Evolutionary conservation across 2,329 filamentous ascomycete species (phyloP), one percentile per base, ranked within the genome.

Genomic region (Neodidymelliopsis sp.): DNA sequence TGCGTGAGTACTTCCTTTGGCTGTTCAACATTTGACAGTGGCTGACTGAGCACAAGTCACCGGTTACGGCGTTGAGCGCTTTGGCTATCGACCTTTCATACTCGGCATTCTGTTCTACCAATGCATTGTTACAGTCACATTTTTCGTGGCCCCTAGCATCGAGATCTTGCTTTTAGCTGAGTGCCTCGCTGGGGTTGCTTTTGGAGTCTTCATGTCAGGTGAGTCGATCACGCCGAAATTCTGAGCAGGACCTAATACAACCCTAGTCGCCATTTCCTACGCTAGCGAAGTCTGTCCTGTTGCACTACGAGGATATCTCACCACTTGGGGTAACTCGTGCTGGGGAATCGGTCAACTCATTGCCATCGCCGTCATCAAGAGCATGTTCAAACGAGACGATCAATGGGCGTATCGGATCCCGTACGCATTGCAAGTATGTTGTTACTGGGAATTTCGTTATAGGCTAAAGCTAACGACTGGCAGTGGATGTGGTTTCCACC

Each of bases 401-500:
- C 77, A 88, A 65, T 87, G 83, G 83, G 79, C 83, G 0, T 87
- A 85, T 65, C 78, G 84, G 23, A 85, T 87, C 31, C 67, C 66
- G 3, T 89, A 87, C 59, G 85, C 81, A 0, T 72, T n/a, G n/a
- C n/a, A n/a, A n/a, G n/a, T n/a, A n/a, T n/a, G n/a, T n/a, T n/a
- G n/a, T n/a, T n/a, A n/a, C n/a, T n/a, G n/a, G n/a, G n/a, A n/a
- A n/a, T n/a, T n/a, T n/a, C n/a, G n/a, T n/a, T n/a, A n/a, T n/a
- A n/a, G n/a, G n/a, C n/a, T n/a, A n/a, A n/a, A n/a, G n/a, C n/a
- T n/a, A n/a, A n/a, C n/a, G 15, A 4, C 9, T 29, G 89, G 27
- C 86, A 90, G 72, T 90, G 87, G 86, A 84, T 88, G 73, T 89
- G 86, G 85, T 85, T 85, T 0, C 62, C 85, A 6, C 84, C 85